These are phyloP conservation scores for Pseudogymnoascus pannorum DNA, from an alignment of 2,329 filamentous ascomycete species.

Conservation along the genomic window DNA sequence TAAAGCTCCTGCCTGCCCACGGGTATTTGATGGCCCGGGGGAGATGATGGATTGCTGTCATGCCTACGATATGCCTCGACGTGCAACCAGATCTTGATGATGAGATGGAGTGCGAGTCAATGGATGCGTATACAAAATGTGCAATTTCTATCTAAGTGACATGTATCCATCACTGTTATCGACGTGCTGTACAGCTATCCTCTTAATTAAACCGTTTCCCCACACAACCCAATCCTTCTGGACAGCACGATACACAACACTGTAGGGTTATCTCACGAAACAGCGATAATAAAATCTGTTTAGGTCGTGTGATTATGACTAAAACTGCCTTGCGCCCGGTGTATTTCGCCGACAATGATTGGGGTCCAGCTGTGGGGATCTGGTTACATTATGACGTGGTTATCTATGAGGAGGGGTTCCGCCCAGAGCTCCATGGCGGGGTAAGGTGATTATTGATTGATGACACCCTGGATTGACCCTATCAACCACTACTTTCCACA, in stretches of 20 bases:
- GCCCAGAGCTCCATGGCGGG: neutral
- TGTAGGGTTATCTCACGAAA: neutral
- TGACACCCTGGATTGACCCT: neutral
- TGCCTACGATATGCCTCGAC: slow-evolving; percentile 2
- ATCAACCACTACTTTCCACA: neutral
- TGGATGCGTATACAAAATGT: slow-evolving; percentile 3
- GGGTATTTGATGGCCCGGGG: neutral
- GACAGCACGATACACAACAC: neutral
- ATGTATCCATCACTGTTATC: neutral
- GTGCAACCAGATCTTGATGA: slow-evolving; percentile 7
- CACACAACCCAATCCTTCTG: neutral
- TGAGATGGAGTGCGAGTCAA: slow-evolving; percentile 3
- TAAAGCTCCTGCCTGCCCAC: slow-evolving; percentile 26
- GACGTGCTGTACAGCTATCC: neutral
- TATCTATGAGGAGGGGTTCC: neutral
- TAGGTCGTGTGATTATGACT: slow-evolving; percentile 8
- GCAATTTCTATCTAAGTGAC: neutral
- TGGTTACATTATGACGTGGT: slow-evolving; percentile 7
- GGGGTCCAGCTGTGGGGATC: slow-evolving; percentile 1
- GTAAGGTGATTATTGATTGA: slow-evolving; percentile 7
- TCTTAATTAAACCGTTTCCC: neutral
- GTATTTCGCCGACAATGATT: neutral
- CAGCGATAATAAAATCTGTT: neutral
- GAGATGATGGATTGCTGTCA: neutral
- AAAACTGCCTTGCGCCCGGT: neutral